These are phyloP conservation scores for Trametes coccinea DNA, from an alignment of 768 basidiomycete genomes.

Conservation along the genomic window DNA sequence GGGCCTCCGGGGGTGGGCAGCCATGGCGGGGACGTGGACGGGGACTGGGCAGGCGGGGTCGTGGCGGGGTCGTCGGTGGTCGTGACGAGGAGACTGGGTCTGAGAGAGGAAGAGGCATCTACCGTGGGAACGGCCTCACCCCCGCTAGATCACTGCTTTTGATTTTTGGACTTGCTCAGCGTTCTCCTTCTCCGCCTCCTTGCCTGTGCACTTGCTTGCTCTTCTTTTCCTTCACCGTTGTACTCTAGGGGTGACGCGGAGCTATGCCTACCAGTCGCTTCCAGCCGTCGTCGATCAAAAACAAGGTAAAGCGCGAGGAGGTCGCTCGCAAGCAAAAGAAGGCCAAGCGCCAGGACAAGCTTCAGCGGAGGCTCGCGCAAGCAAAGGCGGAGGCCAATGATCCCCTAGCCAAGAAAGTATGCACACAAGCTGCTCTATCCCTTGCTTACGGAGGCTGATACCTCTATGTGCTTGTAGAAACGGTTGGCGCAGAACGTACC, in stretches of 20 bases:
- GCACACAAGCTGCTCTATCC: slow-evolving; percentile 14
- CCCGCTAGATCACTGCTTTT: slow-evolving; percentile 10
- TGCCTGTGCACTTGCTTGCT: neutral
- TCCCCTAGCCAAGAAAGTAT: slow-evolving; percentile 76
- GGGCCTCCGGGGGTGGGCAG: slow-evolving; percentile 25
- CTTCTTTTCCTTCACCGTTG: no score
- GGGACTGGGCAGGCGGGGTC: slow-evolving; percentile 1
- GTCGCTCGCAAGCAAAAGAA: slow-evolving; percentile 71
- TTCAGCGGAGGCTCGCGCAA: slow-evolving; percentile 74
- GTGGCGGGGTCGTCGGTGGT: slow-evolving; percentile 25
- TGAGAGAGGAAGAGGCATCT: neutral
- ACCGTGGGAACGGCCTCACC: slow-evolving; percentile 24
- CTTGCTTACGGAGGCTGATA: neutral
- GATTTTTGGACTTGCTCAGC: slow-evolving; percentile 14
- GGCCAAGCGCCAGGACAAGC: slow-evolving; percentile 76
- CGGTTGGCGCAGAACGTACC: slow-evolving; percentile 85
- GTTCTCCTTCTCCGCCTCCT: neutral
- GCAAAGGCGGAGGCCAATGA: slow-evolving; percentile 78
- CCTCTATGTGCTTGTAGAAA: slow-evolving; percentile 49
- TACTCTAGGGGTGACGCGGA: neutral
- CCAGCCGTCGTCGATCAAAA: slow-evolving; percentile 72
- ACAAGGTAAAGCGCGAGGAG: slow-evolving; percentile 87
- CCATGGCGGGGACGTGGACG: slow-evolving; percentile 9
- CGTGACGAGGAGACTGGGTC: slow-evolving; percentile 17
- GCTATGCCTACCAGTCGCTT: slow-evolving; percentile 58